Conservation (phyloP, 2,329 filamentous ascomycete genomes). For the Gyromitra esculenta region DNA sequence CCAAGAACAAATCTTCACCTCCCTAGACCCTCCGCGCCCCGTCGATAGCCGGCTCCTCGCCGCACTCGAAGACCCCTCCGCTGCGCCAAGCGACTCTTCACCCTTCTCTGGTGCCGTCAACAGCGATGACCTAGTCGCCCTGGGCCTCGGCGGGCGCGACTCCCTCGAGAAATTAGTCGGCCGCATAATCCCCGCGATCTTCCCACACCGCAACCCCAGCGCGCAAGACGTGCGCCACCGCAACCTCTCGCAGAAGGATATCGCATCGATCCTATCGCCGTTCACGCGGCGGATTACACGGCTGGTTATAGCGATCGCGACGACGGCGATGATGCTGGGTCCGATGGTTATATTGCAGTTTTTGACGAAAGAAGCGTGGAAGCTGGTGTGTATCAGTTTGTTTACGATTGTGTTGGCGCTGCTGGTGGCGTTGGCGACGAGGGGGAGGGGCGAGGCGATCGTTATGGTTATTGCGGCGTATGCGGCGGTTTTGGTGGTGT, state of each 20-base stretch:
- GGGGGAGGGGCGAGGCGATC: slow-evolving; percentile 55
- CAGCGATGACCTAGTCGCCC: slow-evolving; percentile 49
- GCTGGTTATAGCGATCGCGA: slow-evolving; percentile 50
- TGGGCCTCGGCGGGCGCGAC: slow-evolving; percentile 49
- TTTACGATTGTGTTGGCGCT: slow-evolving; percentile 53
- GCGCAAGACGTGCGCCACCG: slow-evolving; percentile 47
- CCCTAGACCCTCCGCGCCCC: slow-evolving; percentile 51
- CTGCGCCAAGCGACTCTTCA: slow-evolving; percentile 25
- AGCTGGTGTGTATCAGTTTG: slow-evolving; percentile 48
- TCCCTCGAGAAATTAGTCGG: slow-evolving; percentile 52
- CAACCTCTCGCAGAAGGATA: slow-evolving; percentile 47
- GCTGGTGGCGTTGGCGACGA: slow-evolving; percentile 52
- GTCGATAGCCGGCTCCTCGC: slow-evolving; percentile 45
- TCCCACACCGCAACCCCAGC: slow-evolving; percentile 49
- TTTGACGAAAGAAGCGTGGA: slow-evolving; percentile 45
- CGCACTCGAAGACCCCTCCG: slow-evolving; percentile 47
- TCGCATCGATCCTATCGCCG: slow-evolving; percentile 47
- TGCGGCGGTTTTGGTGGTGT: slow-evolving; percentile 58
- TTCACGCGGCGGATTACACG: slow-evolving; percentile 52
- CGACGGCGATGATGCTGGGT: slow-evolving; percentile 52
- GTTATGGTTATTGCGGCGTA: slow-evolving; percentile 58
- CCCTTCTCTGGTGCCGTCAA: slow-evolving; percentile 35
- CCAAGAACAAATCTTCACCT: slow-evolving; percentile 52
- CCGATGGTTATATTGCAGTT: slow-evolving; percentile 56
- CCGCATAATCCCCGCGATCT: slow-evolving; percentile 43